Evolutionary conservation across 2,329 filamentous ascomycete species (phyloP).

Genomic region (Thermoascus crustaceus): DNA sequence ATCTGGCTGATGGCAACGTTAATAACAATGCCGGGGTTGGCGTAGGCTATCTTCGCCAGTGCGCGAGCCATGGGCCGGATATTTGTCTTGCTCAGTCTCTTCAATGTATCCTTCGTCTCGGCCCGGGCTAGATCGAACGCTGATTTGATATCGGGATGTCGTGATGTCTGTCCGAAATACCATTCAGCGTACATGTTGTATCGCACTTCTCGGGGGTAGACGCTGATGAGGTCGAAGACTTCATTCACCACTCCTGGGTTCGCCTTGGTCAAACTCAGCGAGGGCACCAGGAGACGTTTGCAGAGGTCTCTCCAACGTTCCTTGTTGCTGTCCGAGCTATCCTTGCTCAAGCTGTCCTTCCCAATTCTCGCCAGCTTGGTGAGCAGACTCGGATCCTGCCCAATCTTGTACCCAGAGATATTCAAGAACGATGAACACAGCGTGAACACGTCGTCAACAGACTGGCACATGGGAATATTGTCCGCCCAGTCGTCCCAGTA

Average conservation of each 20-base stretch:
- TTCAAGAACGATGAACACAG: constrained; percentile 79
- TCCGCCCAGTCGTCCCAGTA: constrained; percentile 98
- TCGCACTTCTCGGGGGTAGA: constrained; percentile 66
- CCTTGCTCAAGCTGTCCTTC: constrained; percentile 61
- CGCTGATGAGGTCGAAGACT: constrained; percentile 72
- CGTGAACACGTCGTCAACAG: constrained; percentile 80
- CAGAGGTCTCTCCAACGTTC: constrained; percentile 78
- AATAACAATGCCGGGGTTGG: constrained; percentile 87
- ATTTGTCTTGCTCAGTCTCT: constrained; percentile 82
- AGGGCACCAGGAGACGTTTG: constrained; percentile 75
- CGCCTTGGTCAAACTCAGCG: constrained; percentile 74
- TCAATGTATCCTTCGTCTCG: constrained; percentile 79
- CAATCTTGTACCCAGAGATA: constrained; percentile 79
- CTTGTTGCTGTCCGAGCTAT: constrained; percentile 61
- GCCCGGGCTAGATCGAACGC: constrained; percentile 69
- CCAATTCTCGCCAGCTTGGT: constrained; percentile 83
- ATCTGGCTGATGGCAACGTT: constrained; percentile 81
- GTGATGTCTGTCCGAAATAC: constrained; percentile 71
- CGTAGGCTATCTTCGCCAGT: constrained; percentile 84
- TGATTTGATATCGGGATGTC: constrained; percentile 65
- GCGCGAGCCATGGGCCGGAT: constrained; percentile 76
- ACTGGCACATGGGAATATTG: constrained; percentile 85
- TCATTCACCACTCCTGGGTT: constrained; percentile 81
- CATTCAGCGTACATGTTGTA: constrained; percentile 92
- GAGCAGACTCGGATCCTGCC: constrained; percentile 68